Percentiles rank a stretch among this genome's conserved stretches.
These are phyloP conservation scores for Marsdenia floribunda DNA, from an alignment of 257 asterid species.

Conservation along the genomic window DNA sequence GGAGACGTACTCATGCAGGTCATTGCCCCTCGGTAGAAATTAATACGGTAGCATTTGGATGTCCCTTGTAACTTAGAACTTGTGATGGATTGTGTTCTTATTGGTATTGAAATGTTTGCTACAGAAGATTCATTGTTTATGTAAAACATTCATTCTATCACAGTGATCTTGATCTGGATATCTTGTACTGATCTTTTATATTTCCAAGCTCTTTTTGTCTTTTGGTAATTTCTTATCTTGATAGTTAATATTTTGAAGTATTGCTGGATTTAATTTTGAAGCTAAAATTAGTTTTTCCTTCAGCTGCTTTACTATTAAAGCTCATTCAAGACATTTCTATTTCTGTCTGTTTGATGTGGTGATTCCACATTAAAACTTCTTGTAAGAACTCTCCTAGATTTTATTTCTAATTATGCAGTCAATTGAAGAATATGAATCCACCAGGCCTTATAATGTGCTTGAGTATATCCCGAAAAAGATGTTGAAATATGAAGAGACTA, in stretches of 20 bases:
- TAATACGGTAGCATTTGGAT: constrained; percentile 29
- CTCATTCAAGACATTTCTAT: neutral
- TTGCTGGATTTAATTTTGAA: neutral
- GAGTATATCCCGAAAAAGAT: too few relatives aligned
- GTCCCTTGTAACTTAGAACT: constrained; percentile 1
- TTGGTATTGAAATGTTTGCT: neutral
- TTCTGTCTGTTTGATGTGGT: neutral
- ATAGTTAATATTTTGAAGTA: neutral
- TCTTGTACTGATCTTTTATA: neutral
- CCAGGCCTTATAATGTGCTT: neutral
- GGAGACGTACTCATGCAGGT: constrained; percentile 83
- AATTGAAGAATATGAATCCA: neutral
- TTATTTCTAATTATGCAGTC: neutral
- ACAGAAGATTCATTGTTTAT: neutral
- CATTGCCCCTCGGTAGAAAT: constrained; percentile 91
- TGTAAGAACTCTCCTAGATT: neutral
- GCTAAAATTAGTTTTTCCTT: neutral
- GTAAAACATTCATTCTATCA: neutral
- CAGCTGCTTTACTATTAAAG: neutral
- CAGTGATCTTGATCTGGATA: neutral
- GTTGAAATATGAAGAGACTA: too few relatives aligned
- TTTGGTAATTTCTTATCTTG: neutral
- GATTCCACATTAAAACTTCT: neutral
- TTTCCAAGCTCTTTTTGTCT: neutral
- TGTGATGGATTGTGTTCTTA: neutral